Base-by-base conservation (phyloP, 2,329 filamentous ascomycete genomes). In the Talaromyces islandicus region DNA sequence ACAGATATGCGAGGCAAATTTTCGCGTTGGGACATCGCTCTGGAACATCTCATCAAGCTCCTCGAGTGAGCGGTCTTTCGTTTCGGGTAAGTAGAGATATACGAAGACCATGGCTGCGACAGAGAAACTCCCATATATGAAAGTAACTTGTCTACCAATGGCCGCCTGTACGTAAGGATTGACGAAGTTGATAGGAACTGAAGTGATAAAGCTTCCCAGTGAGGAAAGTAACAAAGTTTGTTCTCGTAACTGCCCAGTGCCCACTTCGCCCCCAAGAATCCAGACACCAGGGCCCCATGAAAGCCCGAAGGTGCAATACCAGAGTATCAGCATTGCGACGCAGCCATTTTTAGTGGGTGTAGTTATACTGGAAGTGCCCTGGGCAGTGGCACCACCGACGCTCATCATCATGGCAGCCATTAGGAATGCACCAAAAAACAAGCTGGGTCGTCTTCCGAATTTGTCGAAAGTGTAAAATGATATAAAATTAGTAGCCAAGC, bases 31-130 rank as follows among this genome's bases (percentile, higher is more conserved):
- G 32, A 55, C 35, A 10, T 17, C 5, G 53, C 19, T 35, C 35
- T 55, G 35, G 35, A 70, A 70, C 65, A 70, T 59, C 60, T 70
- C 69, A 58, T 70, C 69, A n/a, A 70, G 62, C 50, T 70, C 67
- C 46, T 70, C 69, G 17, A 70, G 54, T 7, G 59, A 62, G 11
- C 68, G 64, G 7, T 62, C 63, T 32, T 65, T 68, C 14, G 64
- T 64, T 54, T 70, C 69, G 3, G 68, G 70, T 3, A 73, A 61
- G 10, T 65, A 63, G 56, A 71, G 68, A 50, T 62, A 66, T 14
- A 67, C 64, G 54, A 65, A 71, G 0, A 60, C 53, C 35, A 67
- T 64, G 1, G 67, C 64, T 10, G 65, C 51, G 30, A 69, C 52
- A 2, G 67, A 69, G 54, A 67, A 64, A 7, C 62, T 57, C 3